Base-by-base conservation (phyloP, 2,329 filamentous ascomycete genomes). In the Fusarium sp. region DNA sequence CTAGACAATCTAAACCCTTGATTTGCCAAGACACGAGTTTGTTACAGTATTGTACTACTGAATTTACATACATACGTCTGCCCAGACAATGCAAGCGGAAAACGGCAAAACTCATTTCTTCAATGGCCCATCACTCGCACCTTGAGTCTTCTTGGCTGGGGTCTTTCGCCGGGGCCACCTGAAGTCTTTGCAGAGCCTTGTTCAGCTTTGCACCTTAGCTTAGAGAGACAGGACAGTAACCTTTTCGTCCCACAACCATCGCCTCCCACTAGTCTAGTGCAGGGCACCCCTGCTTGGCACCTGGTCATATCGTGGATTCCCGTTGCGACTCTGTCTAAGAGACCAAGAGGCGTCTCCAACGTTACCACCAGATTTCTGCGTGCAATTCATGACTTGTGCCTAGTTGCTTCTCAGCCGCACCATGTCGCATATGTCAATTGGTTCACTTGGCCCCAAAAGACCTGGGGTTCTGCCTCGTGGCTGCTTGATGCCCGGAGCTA, bases 391-490 rank as follows among this genome's bases (percentile, higher is more conserved):
- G 13, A 51, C 58, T 62, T 65, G 45, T 52, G 50, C 48, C 60
- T 58, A 62, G 63, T 71, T 51, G 53, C 62, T 18, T 51, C 63
- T 74, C 72, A 74, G 72, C 72, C 72, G 72, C 72, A 74, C 69
- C 56, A 48, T 54, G 23, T 30, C 39, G 21, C n/a, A 28, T 26
- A 18, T 30, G 37, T 43, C 64, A 25, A 74, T 75, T 74, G 72
- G 72, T 14, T 37, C 6, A 48, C 19, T 43, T 26, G 23, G 23
- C 44, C 25, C 30, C 50, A 60, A 53, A 28, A 37, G 8, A 50
- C 26, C 46, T 42, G 39, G 51, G 41, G 57, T 56, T 75, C 59
- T 74, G 72, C 72, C 66, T 74, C 63, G 63, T 68, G 65, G 69
- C 34, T 64, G 55, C 68, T 59, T 63, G 56, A 44, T 56, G 44